Evolutionary conservation across 441 rosid species (phyloP).

Genomic region (Hura crepitans): DNA sequence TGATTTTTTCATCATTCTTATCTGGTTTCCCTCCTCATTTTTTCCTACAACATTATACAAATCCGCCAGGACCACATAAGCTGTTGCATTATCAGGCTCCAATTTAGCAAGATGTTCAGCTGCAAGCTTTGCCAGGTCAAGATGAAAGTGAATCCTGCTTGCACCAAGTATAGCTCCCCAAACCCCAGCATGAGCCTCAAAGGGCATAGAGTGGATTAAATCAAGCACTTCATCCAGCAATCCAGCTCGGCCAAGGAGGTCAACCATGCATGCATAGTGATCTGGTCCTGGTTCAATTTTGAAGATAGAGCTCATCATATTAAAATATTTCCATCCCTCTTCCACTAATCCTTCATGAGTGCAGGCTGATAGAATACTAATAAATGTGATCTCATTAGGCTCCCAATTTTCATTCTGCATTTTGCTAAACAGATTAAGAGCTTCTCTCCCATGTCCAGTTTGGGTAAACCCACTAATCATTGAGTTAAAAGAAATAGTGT

Average conservation of each 20-base stretch:
- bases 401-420: slow-evolving; percentile 40
- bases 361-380: slow-evolving; percentile 63
- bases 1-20: slow-evolving; percentile 41
- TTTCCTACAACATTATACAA: slow-evolving; percentile 42
- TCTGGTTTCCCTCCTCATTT: slow-evolving; percentile 32
- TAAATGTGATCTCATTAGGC: slow-evolving; percentile 62
- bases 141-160: slow-evolving; percentile 43
- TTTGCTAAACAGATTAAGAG: slow-evolving; percentile 41
- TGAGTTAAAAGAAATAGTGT: slow-evolving; percentile 55
- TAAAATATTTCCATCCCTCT: slow-evolving; percentile 52
- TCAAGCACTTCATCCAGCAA: slow-evolving; percentile 50
- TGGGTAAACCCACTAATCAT: slow-evolving; percentile 68
- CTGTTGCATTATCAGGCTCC: slow-evolving; percentile 60
- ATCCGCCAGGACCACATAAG: slow-evolving; percentile 62
- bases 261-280: slow-evolving; percentile 77
- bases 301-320: slow-evolving; percentile 45
- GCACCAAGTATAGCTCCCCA: slow-evolving; percentile 79
- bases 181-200: slow-evolving; percentile 57
- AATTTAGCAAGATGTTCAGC: slow-evolving; percentile 48
- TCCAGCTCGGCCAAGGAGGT: slow-evolving; percentile 72
- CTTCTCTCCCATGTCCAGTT: slow-evolving; percentile 56
- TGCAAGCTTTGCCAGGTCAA: slow-evolving; percentile 63
- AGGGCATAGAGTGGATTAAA: slow-evolving; percentile 49
- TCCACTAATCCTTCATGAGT: slow-evolving; percentile 58
- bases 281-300: slow-evolving; percentile 52